A percentile compares a stretch with the other conserved stretches of the same genome.
Conservation (phyloP, 768 basidiomycete genomes). For the Leccinellum rugosiceps region DNA sequence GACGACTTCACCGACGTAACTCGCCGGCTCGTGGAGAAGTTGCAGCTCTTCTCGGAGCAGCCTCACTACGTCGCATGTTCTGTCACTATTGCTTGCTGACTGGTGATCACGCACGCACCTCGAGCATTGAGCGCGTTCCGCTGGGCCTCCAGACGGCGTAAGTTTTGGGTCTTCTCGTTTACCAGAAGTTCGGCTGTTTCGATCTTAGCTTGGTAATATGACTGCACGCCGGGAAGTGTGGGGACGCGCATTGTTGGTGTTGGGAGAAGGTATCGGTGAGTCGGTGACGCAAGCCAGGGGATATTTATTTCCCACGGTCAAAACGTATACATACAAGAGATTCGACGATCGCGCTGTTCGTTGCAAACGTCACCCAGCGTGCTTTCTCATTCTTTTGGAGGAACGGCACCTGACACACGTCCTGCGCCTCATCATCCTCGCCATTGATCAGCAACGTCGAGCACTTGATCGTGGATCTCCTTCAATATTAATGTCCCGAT, state of each 20-base stretch:
- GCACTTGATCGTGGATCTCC: too few species aligned
- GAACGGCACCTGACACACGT: too few species aligned
- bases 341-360: too few species aligned
- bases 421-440: too few species aligned
- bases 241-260: conserved; percentile 37
- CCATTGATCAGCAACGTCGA: too few species aligned
- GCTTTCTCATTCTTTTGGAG: too few species aligned
- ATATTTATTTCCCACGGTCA: neutral
- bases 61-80: conserved; percentile 60
- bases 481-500: conserved; percentile 41
- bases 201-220: conserved; percentile 96
- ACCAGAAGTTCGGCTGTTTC: conserved; percentile 90
- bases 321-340: too few species aligned
- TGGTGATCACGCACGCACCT: conserved; percentile 46
- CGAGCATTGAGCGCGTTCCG: conserved; percentile 95
- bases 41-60: conserved; percentile 90
- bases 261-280: neutral
- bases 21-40: conserved; percentile 90
- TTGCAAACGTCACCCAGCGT: too few species aligned
- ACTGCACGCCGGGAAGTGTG: conserved; percentile 57
- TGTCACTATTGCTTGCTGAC: neutral
- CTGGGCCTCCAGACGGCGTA: conserved; percentile 93
- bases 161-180: conserved; percentile 94
- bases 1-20: conserved; percentile 96
- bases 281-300: neutral